phyloP scores from a whole-genome alignment of 192 early-diverging fungal genomes.

The Entomortierella chlamydospora region DNA sequence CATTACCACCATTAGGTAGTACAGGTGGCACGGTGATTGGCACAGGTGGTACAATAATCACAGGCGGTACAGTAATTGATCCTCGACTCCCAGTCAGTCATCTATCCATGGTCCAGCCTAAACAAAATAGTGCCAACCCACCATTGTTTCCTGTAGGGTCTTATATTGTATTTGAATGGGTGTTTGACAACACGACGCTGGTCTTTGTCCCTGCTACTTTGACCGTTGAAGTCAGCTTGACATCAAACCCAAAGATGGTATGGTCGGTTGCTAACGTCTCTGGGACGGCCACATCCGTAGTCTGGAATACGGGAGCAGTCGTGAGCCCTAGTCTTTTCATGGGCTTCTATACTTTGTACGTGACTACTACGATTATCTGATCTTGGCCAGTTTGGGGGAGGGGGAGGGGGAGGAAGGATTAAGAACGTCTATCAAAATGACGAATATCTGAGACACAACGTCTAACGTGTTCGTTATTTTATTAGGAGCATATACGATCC shows the following conservation, averaged over 20 bases:
- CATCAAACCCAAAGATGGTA: background rate
- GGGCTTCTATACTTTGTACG: conserved; percentile 32
- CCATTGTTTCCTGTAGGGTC: conserved; percentile 12
- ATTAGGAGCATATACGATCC: conserved; percentile 24
- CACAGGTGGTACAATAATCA: conserved; percentile 12
- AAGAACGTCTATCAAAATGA: background rate
- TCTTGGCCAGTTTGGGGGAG: too few species aligned
- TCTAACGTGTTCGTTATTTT: too few species aligned
- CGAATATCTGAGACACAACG: background rate
- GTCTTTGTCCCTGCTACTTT: conserved; percentile 10
- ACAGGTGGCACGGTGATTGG: conserved; percentile 4
- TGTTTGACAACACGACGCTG: conserved; percentile 22
- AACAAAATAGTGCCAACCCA: conserved; percentile 5
- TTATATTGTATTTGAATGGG: conserved; percentile 20
- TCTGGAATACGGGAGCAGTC: conserved; percentile 10
- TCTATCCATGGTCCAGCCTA: conserved; percentile 18
- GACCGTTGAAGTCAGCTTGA: conserved; percentile 11
- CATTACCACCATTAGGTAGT: conserved; percentile 2
- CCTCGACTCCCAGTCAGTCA: conserved; percentile 13
- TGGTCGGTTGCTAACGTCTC: conserved; percentile 32
- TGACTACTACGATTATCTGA: too few species aligned
- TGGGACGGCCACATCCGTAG: conserved; percentile 11
- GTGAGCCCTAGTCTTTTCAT: conserved; percentile 1
- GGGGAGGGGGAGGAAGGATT: too few species aligned
- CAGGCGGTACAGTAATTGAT: conserved; percentile 9